Base-by-base conservation (phyloP, 106 monocot species). In the Platanthera guangdongensis region DNA sequence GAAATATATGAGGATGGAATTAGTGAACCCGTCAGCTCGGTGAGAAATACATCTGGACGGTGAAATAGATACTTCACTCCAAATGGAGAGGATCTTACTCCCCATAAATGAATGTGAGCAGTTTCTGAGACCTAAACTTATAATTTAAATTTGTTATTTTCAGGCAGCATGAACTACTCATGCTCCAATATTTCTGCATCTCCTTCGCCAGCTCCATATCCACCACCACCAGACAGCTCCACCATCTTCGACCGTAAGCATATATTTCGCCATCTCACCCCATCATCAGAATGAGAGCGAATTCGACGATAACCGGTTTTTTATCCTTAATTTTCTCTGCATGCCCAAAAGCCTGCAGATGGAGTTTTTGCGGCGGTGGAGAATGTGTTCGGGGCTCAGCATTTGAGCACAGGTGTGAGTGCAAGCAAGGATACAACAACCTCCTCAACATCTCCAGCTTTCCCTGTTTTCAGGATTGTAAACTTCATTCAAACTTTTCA, bases 311-410 rank as follows among this genome's bases (percentile, higher is more conserved):
- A 16, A 9, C 7, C 39, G 7, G 10, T 13, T n/a, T 13, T n/a
- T 22, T 4, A 60, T 77, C 65, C 12, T 25, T 7, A 32, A 67
- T 13, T 28, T 59, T 14, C 3, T 50, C 30, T 68, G 30, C 22
- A 32, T 74, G 47, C 64, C 7, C 18, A 9, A 14, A 74, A 80
- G 80, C 74, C 8, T 80, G 80, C 39, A 46, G n/a, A 25, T 80
- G 80, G 80, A 74, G 74, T 25, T 74, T 59, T n/a, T 80, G 80
- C n/a, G 80, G 80, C 45, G 47, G 39, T 21, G 80, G 80, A 21
- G 52, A 62, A 10, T 80, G 80, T 14, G n/a, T 80, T 21, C 65
- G 52, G 21, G 74, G 15, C 12, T 52, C 64, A 52, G 62, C 52
- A 0, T 80, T 80, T 67, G 65, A 80, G 64, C 80, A 80, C 52